Base-by-base conservation (phyloP, 257 asterid genomes). In the Hygrophila difformis region DNA sequence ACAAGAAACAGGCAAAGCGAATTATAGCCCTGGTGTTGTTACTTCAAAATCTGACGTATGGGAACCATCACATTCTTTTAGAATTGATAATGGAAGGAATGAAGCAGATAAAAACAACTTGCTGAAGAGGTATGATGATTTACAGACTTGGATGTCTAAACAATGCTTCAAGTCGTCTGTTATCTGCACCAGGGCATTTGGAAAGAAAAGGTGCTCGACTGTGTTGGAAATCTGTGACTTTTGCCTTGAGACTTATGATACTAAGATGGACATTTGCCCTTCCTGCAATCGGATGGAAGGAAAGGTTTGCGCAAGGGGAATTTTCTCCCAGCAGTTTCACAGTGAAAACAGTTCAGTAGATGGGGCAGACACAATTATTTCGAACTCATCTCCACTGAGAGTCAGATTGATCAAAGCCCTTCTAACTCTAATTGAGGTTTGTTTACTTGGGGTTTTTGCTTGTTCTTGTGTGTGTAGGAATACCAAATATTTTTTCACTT, bases 61-160 rank as follows among this genome's bases (percentile, higher is more conserved):
- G 43, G 88, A 77, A 58, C 77, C 91, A 16, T 89, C 96, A 12
- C 26, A 46, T 33, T 77, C 96, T 46, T 82, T 86, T 60, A 75
- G 65, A 69, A 62, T 78, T 40, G 95, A 87, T 61, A 54, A 64
- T 9, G 93, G 94, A 35, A 74, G 69, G 68, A 78, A 51, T 55
- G 78, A 67, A 61, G 54, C 44, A 34, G 93, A 86, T 68, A 65
- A 63, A 57, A 51, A 37, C 45, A 65, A 71, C 58, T 61, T 73
- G 35, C 62, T 78, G 56, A 65, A 55, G 61, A 78, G 97, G 67
- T 79, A 72, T 64, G 76, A 71, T 65, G 79, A 75, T 64, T 63
- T 83, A 23, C 83, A 76, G 69, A 58, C 50, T 59, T 91, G 97
- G 97, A 70, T 76, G 71, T 78, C 87, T 93, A 75, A 78, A 75